Conservation (phyloP, 2,329 filamentous ascomycete genomes). For the Ambrosiella beaveri region DNA sequence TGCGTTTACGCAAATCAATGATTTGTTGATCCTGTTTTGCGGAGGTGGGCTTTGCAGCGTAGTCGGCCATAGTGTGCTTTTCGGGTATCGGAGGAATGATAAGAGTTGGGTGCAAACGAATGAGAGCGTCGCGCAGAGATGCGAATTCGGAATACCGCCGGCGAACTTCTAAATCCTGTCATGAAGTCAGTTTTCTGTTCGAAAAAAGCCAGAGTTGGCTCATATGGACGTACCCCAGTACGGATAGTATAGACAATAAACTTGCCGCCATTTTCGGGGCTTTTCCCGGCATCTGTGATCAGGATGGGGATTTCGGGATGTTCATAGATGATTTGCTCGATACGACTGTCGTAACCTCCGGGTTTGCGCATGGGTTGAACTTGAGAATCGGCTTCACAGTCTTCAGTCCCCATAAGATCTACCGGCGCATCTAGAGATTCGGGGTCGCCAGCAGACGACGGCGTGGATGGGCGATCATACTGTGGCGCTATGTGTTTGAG, state of each 20-base stretch:
- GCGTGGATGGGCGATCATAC: slow-evolving; percentile 5
- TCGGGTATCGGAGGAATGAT: slow-evolving; percentile 95
- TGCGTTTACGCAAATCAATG: slow-evolving; percentile 89
- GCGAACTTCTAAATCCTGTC: slow-evolving; percentile 81
- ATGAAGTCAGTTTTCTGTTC: slow-evolving; percentile 4
- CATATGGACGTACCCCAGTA: slow-evolving; percentile 51
- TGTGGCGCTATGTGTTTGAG: neutral
- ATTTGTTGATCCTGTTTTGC: slow-evolving; percentile 96
- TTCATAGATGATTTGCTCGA: slow-evolving; percentile 95
- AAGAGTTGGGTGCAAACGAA: slow-evolving; percentile 81
- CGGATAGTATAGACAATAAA: slow-evolving; percentile 96
- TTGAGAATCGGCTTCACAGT: slow-evolving; percentile 27
- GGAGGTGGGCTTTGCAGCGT: slow-evolving; percentile 92
- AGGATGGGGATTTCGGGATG: slow-evolving; percentile 77
- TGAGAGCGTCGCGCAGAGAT: slow-evolving; percentile 73
- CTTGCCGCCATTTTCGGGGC: slow-evolving; percentile 72
- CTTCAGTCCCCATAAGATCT: slow-evolving; percentile 17
- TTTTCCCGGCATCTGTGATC: slow-evolving; percentile 93
- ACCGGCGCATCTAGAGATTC: neutral
- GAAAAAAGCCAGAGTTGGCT: neutral
- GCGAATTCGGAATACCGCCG: slow-evolving; percentile 93
- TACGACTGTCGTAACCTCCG: slow-evolving; percentile 81
- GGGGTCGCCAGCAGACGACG: slow-evolving; percentile 9
- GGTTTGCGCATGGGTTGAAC: slow-evolving; percentile 48
- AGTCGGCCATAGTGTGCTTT: slow-evolving; percentile 97